phyloP scores from a whole-genome alignment of 345 rosid species.

The Salix purpurea region DNA sequence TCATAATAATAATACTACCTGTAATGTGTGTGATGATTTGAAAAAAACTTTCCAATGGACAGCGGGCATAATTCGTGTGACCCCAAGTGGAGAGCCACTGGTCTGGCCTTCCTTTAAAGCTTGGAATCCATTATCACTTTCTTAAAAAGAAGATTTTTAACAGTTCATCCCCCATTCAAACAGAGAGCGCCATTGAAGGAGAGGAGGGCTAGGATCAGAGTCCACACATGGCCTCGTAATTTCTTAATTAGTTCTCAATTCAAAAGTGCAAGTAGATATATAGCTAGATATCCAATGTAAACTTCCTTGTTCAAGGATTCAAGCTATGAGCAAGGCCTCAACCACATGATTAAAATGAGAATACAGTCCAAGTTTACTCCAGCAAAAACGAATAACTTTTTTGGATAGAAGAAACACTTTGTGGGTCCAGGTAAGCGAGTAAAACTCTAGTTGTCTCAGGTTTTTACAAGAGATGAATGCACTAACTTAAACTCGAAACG shows the following conservation, averaged over 20 bases:
- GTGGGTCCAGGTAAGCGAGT: too few species aligned
- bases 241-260: background rate
- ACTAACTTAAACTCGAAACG: too few species aligned
- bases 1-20: slow-evolving; percentile 15
- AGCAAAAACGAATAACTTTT: too few species aligned
- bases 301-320: background rate
- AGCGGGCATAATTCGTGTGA: slow-evolving; percentile 26
- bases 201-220: background rate
- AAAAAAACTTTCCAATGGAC: slow-evolving; percentile 24
- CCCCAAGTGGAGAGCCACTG: slow-evolving; percentile 6
- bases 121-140: background rate
- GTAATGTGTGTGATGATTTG: slow-evolving; percentile 22
- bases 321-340: background rate
- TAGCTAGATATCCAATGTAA: background rate
- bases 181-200: background rate
- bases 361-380: background rate
- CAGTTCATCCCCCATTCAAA: background rate
- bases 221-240: background rate
- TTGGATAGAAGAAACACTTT: too few species aligned
- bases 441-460: fast-evolving
- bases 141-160: background rate
- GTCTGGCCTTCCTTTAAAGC: background rate
- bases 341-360: background rate
- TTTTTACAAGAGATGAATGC: fast-evolving
- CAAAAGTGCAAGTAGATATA: too few species aligned